A percentile compares a stretch with the other conserved stretches of the same genome.
Conservation (phyloP, 768 basidiomycete genomes). For the Ephemerocybe angulata region DNA sequence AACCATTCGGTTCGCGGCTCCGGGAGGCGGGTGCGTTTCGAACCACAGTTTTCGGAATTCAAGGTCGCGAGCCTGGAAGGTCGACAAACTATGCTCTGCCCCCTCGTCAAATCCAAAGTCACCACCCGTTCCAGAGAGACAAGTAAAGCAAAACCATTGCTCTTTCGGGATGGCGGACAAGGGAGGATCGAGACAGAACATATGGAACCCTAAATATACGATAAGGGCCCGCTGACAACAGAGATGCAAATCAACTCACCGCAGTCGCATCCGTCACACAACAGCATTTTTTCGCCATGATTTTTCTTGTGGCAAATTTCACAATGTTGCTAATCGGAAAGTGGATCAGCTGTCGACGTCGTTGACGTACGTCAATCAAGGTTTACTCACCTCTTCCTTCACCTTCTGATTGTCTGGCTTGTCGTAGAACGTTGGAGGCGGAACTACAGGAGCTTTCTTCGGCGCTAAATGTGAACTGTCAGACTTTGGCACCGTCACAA, state of each 20-base stretch:
- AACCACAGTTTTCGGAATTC: constrained; percentile 93
- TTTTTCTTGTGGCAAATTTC: constrained; percentile 92
- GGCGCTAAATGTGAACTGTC: constrained; percentile 23
- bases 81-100: constrained; percentile 88
- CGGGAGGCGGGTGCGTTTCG: constrained; percentile 61
- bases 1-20: constrained; percentile 26
- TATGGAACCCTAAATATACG: constrained; percentile 76
- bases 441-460: constrained; percentile 38
- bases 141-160: constrained; percentile 94
- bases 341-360: constrained; percentile 22
- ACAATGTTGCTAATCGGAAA: constrained; percentile 65
- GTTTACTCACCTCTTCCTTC: constrained; percentile 43
- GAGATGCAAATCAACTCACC: constrained; percentile 25
- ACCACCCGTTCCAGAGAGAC: constrained; percentile 85
- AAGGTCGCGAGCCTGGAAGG: constrained; percentile 86
- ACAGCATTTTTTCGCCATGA: constrained; percentile 85
- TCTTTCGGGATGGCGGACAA: constrained; percentile 82
- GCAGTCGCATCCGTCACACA: constrained; percentile 51
- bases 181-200: constrained; percentile 94
- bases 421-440: constrained; percentile 48
- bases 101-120: constrained; percentile 99
- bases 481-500: not conserved
- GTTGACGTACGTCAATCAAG: constrained; percentile 23
- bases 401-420: constrained; percentile 41
- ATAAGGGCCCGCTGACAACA: constrained; percentile 9